phyloP scores from a whole-genome alignment of 2,329 filamentous ascomycete genomes.

The Trichothecium roseum region DNA sequence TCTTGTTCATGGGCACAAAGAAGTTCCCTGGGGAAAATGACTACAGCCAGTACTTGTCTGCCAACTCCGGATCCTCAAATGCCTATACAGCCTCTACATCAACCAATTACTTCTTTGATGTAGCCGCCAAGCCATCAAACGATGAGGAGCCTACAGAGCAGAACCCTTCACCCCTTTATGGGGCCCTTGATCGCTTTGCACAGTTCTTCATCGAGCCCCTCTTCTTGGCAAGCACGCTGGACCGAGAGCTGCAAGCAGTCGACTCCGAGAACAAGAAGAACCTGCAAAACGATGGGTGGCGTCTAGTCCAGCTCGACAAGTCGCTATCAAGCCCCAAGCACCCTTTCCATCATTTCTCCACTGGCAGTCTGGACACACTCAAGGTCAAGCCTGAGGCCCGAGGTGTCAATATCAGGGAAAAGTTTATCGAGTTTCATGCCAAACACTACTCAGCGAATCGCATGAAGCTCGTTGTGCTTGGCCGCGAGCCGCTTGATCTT shows the following conservation, averaged over 20 bases:
- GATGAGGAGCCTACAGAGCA: conserved; percentile 42
- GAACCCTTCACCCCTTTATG: conserved; percentile 56
- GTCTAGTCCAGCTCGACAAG: conserved; percentile 79
- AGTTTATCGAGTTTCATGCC: conserved; percentile 86
- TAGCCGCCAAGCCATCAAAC: conserved; percentile 67
- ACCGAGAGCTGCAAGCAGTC: conserved; percentile 78
- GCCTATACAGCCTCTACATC: conserved; percentile 89
- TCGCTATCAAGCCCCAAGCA: conserved; percentile 79
- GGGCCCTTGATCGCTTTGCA: conserved; percentile 80
- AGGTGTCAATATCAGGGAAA: conserved; percentile 76
- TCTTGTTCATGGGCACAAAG: conserved; percentile 97
- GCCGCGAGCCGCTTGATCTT: conserved; percentile 70
- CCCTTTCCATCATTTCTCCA: conserved; percentile 85
- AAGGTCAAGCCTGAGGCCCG: conserved; percentile 70
- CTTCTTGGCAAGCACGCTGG: conserved; percentile 74
- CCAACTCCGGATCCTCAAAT: conserved; percentile 86
- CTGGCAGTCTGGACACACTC: conserved; percentile 76
- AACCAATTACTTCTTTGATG: conserved; percentile 97
- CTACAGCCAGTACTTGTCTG: conserved; percentile 85
- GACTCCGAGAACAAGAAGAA: conserved; percentile 99
- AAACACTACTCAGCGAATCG: conserved; percentile 86
- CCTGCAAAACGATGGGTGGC: conserved; percentile 80
- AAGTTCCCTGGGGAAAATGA: conserved; percentile 96
- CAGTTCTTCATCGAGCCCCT: conserved; percentile 89
- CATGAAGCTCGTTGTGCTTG: conserved; percentile 85